Conservation (phyloP, 495 filamentous ascomycete genomes). For the Aspergillus bridgeri region DNA sequence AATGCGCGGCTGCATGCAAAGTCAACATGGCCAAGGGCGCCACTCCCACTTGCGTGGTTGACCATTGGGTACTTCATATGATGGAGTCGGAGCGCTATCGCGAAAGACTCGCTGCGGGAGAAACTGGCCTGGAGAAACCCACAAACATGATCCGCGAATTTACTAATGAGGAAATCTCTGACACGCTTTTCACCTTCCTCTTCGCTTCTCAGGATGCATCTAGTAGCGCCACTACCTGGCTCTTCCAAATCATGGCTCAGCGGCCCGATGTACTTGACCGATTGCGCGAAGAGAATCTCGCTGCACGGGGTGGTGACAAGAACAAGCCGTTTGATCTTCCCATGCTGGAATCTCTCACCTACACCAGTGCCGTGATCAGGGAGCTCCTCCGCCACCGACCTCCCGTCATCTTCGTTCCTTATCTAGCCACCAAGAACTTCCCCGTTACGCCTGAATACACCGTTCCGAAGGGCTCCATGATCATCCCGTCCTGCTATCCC, state of each 20-base stretch:
- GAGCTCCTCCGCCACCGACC: conserved; percentile 91
- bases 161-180: conserved; percentile 81
- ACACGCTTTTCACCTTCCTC: conserved; percentile 92
- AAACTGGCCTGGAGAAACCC: conserved; percentile 68
- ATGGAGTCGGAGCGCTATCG: conserved; percentile 70
- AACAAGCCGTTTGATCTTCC: conserved; percentile 66
- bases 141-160: conserved; percentile 75
- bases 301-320: conserved; percentile 67
- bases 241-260: conserved; percentile 88
- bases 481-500: conserved; percentile 81
- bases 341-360: conserved; percentile 80
- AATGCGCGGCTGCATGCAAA: conserved; percentile 84
- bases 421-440: conserved; percentile 84
- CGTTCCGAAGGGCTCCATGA: conserved; percentile 85
- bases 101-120: conserved; percentile 60
- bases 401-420: conserved; percentile 95
- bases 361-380: conserved; percentile 83
- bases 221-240: conserved; percentile 83
- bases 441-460: conserved; percentile 81
- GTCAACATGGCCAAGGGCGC: conserved; percentile 82
- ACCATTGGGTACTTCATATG: conserved; percentile 83
- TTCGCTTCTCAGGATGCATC: conserved; percentile 96
- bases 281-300: conserved; percentile 80
- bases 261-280: conserved; percentile 80
- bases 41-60: conserved; percentile 79